A percentile compares a stretch with the other conserved stretches of the same genome.
Evolutionary conservation across 257 asterid genomes (phyloP).

Genomic region (Nicotiana attenuata): DNA sequence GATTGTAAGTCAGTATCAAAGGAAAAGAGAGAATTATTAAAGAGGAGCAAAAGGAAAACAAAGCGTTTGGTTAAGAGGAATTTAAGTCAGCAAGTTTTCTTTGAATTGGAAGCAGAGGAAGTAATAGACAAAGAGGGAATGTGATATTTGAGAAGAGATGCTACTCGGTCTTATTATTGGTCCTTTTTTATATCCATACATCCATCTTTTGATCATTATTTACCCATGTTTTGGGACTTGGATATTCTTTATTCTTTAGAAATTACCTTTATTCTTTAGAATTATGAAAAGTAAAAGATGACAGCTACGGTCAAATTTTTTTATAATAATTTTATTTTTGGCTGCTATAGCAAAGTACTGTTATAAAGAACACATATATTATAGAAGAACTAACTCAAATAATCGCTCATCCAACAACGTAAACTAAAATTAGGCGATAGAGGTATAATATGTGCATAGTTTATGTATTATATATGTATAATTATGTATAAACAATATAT

Average conservation of each 20-base stretch:
- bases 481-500: too few relatives aligned
- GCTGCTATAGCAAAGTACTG: too few relatives aligned
- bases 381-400: too few relatives aligned
- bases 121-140: conserved; percentile 30
- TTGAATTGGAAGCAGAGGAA: background rate
- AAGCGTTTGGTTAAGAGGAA: background rate
- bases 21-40: background rate
- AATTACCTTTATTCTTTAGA: background rate
- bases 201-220: background rate
- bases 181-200: conserved; percentile 46
- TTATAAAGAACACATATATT: too few relatives aligned
- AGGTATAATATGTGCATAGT: too few relatives aligned
- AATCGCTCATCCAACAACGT: too few relatives aligned
- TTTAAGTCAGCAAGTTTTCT: conserved; percentile 20
- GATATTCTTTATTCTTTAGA: background rate
- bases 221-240: background rate
- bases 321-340: too few relatives aligned
- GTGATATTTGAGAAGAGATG: conserved; percentile 11
- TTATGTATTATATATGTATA: too few relatives aligned
- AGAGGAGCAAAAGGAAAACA: conserved; percentile 1
- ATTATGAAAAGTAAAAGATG: background rate
- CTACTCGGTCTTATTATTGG: conserved; percentile 19
- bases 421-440: too few relatives aligned
- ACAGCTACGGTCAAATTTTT: too few relatives aligned
- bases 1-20: too few relatives aligned